phyloP scores from a whole-genome alignment of 2,329 filamentous ascomycete genomes.

The Xylariaceae sp. region DNA sequence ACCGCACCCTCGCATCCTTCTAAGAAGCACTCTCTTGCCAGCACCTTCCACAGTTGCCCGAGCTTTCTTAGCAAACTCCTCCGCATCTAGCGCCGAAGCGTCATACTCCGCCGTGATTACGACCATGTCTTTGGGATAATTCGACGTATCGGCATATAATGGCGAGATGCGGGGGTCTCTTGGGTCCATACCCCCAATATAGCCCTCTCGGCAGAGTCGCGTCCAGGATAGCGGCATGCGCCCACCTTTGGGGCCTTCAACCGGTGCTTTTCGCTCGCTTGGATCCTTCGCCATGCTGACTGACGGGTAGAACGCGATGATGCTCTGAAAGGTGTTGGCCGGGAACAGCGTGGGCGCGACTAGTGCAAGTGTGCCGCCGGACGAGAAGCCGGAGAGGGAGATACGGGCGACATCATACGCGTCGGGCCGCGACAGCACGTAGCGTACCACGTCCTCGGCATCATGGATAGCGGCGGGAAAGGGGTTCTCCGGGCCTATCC shows the following conservation, averaged over 20 bases:
- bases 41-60: constrained; percentile 20
- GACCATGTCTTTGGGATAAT: constrained; percentile 29
- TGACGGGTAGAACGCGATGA: constrained; percentile 54
- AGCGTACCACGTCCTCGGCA: constrained; percentile 47
- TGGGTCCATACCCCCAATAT: constrained; percentile 38
- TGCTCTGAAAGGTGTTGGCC: constrained; percentile 55
- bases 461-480: constrained; percentile 45
- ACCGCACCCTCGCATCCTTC: constrained; percentile 28
- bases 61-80: constrained; percentile 39
- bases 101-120: constrained; percentile 47
- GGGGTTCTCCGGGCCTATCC: constrained; percentile 47
- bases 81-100: constrained; percentile 44
- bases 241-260: constrained; percentile 28
- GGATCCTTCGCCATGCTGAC: constrained; percentile 43
- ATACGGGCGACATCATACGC: constrained; percentile 37
- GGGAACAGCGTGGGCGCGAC: constrained; percentile 41
- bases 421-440: constrained; percentile 7
- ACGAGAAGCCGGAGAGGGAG: constrained; percentile 54
- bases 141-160: constrained; percentile 32
- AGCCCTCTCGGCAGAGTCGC: constrained; percentile 44
- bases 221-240: constrained; percentile 18
- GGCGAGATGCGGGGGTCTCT: constrained; percentile 46
- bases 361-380: constrained; percentile 54
- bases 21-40: constrained; percentile 35
- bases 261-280: constrained; percentile 38